phyloP scores from a whole-genome alignment of 768 basidiomycete species.

The Suillus subaureus region DNA sequence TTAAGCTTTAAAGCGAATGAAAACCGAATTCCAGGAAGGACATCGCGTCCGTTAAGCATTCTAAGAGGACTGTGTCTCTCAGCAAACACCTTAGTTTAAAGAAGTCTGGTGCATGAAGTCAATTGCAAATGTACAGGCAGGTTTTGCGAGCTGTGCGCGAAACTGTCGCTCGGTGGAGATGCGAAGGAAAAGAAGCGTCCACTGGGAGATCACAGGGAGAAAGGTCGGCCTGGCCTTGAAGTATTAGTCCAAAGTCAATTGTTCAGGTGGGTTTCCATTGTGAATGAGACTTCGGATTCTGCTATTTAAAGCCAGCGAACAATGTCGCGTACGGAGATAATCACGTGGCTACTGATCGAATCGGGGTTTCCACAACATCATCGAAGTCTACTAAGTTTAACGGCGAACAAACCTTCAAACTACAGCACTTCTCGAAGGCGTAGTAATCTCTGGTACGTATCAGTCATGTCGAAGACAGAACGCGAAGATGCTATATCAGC shows the following conservation, averaged over 20 bases:
- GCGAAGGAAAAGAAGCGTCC: not conserved
- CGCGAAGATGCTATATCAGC: conserved; percentile 52
- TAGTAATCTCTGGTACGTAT: conserved; percentile 1
- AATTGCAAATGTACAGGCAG: not conserved
- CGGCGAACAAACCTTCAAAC: not conserved
- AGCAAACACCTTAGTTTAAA: not conserved
- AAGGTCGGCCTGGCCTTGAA: not conserved
- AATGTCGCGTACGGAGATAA: not conserved
- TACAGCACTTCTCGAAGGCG: not conserved
- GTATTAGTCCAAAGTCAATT: not conserved
- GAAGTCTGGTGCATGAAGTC: not conserved
- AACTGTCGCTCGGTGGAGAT: not conserved
- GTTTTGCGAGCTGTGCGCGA: not conserved
- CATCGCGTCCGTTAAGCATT: not conserved
- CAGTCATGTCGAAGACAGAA: conserved; percentile 57
- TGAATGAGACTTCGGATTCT: too few relatives aligned
- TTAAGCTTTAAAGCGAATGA: not conserved
- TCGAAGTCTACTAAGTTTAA: not conserved
- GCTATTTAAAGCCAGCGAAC: conserved; percentile 2
- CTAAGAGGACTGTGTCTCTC: not conserved
- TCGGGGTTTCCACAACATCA: not conserved
- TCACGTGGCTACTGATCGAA: conserved; percentile 5
- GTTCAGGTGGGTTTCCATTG: not conserved
- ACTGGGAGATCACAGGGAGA: not conserved
- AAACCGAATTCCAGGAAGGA: not conserved